Evolutionary conservation across 176 grass and related monocot species (phyloP), one percentile per base, ranked within the genome.

Genomic region (Pontederia crassipes): DNA sequence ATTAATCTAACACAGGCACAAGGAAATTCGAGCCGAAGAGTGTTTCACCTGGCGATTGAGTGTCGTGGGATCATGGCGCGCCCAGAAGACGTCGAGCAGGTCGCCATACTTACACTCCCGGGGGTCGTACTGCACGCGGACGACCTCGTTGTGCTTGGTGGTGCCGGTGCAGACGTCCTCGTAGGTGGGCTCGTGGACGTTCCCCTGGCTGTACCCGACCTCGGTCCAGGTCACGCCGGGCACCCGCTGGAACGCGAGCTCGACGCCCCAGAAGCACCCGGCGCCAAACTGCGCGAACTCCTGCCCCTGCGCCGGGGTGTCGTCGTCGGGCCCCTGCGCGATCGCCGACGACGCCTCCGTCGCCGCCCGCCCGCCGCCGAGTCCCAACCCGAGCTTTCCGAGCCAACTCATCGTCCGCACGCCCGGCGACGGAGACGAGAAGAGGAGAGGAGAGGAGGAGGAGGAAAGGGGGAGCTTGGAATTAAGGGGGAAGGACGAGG

Each of bases 181-280:
- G 67, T 98, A 98, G 55, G 63, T 77, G 0, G 93, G 93, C 51
- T 88, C 87, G 53, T 98, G 93, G 57, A 77, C 0, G 76, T 80
- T 78, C 40, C 93, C 93, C 84, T 98, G 93, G 80, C 73, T 92
- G 80, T 98, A 98, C 0, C 93, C 93, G 10, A 92, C 87, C 75
- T 92, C 87, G 12, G 93, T 98, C 71, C 81, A 76, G 11, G 84
- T 86, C 14, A 92, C 84, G 10, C 93, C 93, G 20, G 93, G 81
- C 56, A 92, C 74, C 49, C 93, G 85, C 79, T 98, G 93, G 84
- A 98, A 92, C 59, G 49, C 71, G 29, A 98, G 87, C 79, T 98
- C 93, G 45, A 98, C 93, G 58, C 93, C 79, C 93, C 93, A 98
- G 77, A 98, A 98, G 80, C 93, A 98, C 1, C 93, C 93, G 8